Base-by-base conservation (phyloP, 805 yeast species). In the Candida parachauliodes region DNA sequence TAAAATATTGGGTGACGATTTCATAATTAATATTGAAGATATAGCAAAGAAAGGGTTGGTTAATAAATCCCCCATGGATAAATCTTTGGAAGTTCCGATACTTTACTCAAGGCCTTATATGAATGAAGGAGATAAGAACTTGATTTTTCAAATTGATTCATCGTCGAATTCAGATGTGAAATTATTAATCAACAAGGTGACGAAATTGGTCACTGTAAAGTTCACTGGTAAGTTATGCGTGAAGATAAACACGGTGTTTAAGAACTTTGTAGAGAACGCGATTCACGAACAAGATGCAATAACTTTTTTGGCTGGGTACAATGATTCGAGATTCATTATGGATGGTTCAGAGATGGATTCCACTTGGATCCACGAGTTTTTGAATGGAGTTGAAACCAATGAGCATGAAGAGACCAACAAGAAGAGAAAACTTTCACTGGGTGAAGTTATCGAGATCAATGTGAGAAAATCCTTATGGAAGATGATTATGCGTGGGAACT, bases 11-110 rank as follows among this genome's bases (percentile, higher is more conserved):
- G 42, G 60, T 1, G 55, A 56, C 32, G 93, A 83, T 46, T 83
- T 88, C 8, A 46, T 76, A 1, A 40, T 86, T 2, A 55, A 66
- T 19, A 42, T 80, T 25, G 46, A 54, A 24, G 81, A 83, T 53
- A 28, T 81, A 14, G 62, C 60, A 33, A 51, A 55, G 17, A 54
- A 57, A 21, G 74, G 79, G 1, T 34, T 67, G 14, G 19, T 45
- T 18, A 50, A 54, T 34, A 39, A 34, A 18, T 49, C 60, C 2
- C 49, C 50, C 2, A 34, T 36, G 7, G 53, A 47, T 23, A 36
- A 41, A 24, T 25, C 35, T 2, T 40, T 38, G 9, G 66, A 60
- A 40, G 40, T 39, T 9, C 57, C 60, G 3, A 16, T 56, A 15
- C 42, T 44, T 27, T 68, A 68, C 42, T 45, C 48, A 15, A 44